Base-by-base conservation (phyloP, 1,284 basidiomycete genomes). In the Ustanciosporium gigantosporum region DNA sequence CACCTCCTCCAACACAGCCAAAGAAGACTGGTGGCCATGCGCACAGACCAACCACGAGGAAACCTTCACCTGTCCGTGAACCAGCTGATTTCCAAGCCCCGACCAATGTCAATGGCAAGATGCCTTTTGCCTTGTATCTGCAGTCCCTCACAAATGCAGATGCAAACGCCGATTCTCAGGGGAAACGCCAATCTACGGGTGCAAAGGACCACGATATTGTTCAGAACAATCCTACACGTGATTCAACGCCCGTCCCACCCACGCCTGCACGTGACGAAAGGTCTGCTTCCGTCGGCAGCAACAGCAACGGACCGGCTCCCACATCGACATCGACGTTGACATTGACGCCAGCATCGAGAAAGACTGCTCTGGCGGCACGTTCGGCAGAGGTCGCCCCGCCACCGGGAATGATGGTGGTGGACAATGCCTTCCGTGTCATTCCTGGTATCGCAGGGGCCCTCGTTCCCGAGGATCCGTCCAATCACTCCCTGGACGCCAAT, bases 71-170 rank as follows among this genome's bases (percentile, higher is more conserved):
- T 19, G 2, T 24, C 4, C 48, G 46, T 29, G 27, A 42, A 21
- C 47, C 65, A 2, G 34, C 38, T 31, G 51, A 52, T 36, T 56
- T 51, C 23, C 34, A 36, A 16, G 31, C 64, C 22, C 61, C 61
- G 15, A 47, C 24, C 21, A 59, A 55, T 20, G 13, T 44, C 25
- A 55, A 65, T 31, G 61, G 61, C 21, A 65, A 65, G 48, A 65
- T 65, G 61, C 61, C 61, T 3, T 65, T 41, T 25, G 56, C 51
- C 5, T 44, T 65, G 9, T 62, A 47, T 20, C 59, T 55, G n/a
- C n/a, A n/a, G n/a, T n/a, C n/a, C n/a, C n/a, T n/a, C n/a, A n/a
- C n/a, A n/a, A n/a, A n/a, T n/a, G n/a, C n/a, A n/a, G n/a, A n/a
- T n/a, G n/a, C n/a, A n/a, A n/a, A n/a, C n/a, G n/a, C n/a, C n/a